Percentiles rank a stretch among this genome's conserved stretches.
These are phyloP conservation scores for Phytophthora pseudosyringae DNA, from an alignment of 352 stramenopile species.

Conservation along the genomic window DNA sequence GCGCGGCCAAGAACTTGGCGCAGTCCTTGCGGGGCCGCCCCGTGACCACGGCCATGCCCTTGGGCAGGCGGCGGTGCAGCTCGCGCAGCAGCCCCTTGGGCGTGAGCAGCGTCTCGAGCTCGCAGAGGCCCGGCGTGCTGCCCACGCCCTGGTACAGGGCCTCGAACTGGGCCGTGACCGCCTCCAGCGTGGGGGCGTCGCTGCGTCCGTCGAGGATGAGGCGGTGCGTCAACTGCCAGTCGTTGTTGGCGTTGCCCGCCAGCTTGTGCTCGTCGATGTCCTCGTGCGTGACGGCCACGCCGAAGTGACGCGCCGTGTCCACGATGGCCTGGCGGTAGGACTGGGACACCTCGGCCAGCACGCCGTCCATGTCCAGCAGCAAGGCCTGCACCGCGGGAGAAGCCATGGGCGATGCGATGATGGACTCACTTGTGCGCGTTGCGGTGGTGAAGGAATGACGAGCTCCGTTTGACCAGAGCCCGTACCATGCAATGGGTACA, in stretches of 20 bases:
- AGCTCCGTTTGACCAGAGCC: neutral
- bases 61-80: constrained; percentile 76
- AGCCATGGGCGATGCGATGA: constrained; percentile 9
- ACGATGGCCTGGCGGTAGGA: constrained; percentile 95
- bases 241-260: constrained; percentile 96
- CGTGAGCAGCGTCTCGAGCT: constrained; percentile 93
- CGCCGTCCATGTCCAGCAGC: constrained; percentile 97
- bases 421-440: neutral
- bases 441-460: neutral
- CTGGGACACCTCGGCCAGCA: constrained; percentile 95
- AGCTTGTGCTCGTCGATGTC: constrained; percentile 93
- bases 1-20: constrained; percentile 91
- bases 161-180: constrained; percentile 95
- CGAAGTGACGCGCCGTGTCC: constrained; percentile 87
- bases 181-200: constrained; percentile 78
- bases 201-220: constrained; percentile 67
- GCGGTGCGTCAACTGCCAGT: constrained; percentile 96
- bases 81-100: constrained; percentile 85
- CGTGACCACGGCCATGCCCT: constrained; percentile 93
- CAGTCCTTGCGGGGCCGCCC: constrained; percentile 94
- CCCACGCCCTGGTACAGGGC: constrained; percentile 93
- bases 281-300: constrained; percentile 83
- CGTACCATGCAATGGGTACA: neutral
- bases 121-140: constrained; percentile 76
- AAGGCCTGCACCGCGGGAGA: constrained; percentile 69